A percentile compares a stretch with the other conserved stretches of the same genome.
Conservation (phyloP, 2,329 filamentous ascomycete genomes). For the Intubia oerlemansii region DNA sequence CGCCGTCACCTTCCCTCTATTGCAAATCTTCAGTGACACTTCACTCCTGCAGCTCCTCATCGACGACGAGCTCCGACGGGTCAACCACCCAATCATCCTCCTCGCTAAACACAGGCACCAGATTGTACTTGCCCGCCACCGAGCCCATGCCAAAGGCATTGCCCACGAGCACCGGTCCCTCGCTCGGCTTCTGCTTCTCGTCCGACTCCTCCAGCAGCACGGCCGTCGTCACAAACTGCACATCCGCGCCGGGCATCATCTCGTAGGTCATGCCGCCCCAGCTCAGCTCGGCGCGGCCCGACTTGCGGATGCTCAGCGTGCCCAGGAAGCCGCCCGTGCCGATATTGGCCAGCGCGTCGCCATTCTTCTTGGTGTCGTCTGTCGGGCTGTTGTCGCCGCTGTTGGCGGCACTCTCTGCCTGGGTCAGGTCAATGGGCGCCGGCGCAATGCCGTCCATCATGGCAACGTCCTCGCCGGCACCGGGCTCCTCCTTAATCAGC, state of each 20-base stretch:
- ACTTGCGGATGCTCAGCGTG: constrained; percentile 36
- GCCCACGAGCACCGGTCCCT: constrained; percentile 16
- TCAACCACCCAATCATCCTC: constrained; percentile 29
- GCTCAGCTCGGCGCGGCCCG: constrained; percentile 37
- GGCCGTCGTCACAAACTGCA: constrained; percentile 34
- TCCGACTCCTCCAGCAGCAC: constrained; percentile 37
- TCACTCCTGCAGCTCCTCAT: too few species aligned
- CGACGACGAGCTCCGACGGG: constrained; percentile 6
- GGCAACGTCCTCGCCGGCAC: constrained; percentile 13
- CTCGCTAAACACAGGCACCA: constrained; percentile 35
- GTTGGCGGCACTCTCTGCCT: constrained; percentile 7
- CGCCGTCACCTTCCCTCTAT: too few species aligned
- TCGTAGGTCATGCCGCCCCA: constrained; percentile 38
- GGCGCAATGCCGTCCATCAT: constrained; percentile 16
- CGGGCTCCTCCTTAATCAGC: constrained; percentile 20
- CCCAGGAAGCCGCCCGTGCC: constrained; percentile 32
- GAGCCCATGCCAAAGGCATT: constrained; percentile 39
- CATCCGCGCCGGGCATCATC: constrained; percentile 27
- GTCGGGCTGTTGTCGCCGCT: not conserved
- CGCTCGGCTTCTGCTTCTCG: constrained; percentile 25
- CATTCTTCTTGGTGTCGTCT: constrained; percentile 1
- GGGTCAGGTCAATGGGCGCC: constrained; percentile 21
- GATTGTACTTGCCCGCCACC: constrained; percentile 38
- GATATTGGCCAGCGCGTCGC: constrained; percentile 7
- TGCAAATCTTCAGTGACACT: too few species aligned